These are phyloP conservation scores for Picea glauca DNA, from an alignment of 75 land plant genomes.

Conservation along the genomic window DNA sequence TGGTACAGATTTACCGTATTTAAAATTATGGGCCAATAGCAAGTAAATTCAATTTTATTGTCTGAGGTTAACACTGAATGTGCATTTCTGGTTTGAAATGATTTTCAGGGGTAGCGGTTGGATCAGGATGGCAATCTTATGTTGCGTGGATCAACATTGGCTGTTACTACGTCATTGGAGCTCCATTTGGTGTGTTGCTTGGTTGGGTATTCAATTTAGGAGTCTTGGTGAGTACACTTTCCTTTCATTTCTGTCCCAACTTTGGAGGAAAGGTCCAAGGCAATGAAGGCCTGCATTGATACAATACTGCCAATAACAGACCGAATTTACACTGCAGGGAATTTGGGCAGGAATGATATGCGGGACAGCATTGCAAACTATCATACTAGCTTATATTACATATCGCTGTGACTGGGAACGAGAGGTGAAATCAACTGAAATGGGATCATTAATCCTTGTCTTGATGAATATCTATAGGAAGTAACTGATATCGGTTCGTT, in stretches of 20 bases:
- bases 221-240: background rate
- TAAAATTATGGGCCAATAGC: no score
- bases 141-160: conserved; percentile 37
- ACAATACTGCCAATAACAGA: conserved; percentile 26
- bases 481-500: background rate
- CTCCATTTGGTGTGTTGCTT: conserved; percentile 20
- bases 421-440: conserved; percentile 24
- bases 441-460: background rate
- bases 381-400: conserved; percentile 25
- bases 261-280: conserved; percentile 50
- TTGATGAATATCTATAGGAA: background rate
- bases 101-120: conserved; percentile 28
- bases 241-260: conserved; percentile 6
- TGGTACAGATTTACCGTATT: background rate
- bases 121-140: conserved; percentile 35
- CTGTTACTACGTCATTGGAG: conserved; percentile 28
- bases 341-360: conserved; percentile 63
- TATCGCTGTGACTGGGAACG: conserved; percentile 34
- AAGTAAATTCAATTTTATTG: no score
- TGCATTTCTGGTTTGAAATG: background rate
- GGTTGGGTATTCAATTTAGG: conserved; percentile 15
- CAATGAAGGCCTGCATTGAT: conserved; percentile 27
- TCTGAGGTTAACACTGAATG: background rate
- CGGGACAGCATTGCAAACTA: conserved; percentile 43
- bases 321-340: conserved; percentile 38